Conservation (phyloP, 257 asterid species). For the Nicotiana undulata region DNA sequence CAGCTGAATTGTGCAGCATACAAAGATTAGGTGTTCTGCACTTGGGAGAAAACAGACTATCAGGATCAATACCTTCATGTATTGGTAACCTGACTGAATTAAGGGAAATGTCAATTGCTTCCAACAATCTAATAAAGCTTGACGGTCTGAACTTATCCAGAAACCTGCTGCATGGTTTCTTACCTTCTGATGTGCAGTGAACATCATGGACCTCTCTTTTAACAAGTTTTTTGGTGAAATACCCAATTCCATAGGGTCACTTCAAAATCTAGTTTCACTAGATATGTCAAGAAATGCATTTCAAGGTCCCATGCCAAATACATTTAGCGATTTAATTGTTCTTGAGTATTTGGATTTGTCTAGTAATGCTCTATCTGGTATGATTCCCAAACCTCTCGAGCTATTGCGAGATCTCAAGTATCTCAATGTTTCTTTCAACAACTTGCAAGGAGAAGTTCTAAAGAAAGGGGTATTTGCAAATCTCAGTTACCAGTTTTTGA, state of each 20-base stretch:
- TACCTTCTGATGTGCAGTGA: slow-evolving; percentile 22
- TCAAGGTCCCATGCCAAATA: slow-evolving; percentile 22
- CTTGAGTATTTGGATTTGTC: slow-evolving; percentile 28
- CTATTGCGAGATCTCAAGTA: slow-evolving; percentile 25
- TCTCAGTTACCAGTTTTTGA: slow-evolving; percentile 13
- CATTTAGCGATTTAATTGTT: slow-evolving; percentile 22
- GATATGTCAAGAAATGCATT: slow-evolving; percentile 28
- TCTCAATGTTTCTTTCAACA: slow-evolving; percentile 32
- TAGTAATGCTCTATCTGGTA: slow-evolving; percentile 22
- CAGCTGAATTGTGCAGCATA: slow-evolving; percentile 26
- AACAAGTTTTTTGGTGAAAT: slow-evolving; percentile 22
- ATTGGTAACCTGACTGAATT: slow-evolving; percentile 24
- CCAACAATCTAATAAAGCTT: slow-evolving; percentile 24
- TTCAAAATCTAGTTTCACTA: slow-evolving; percentile 22
- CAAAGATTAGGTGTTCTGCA: slow-evolving; percentile 19
- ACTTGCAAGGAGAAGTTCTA: slow-evolving; percentile 30
- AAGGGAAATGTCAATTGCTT: slow-evolving; percentile 23
- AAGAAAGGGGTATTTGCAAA: slow-evolving; percentile 22
- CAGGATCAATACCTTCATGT: slow-evolving; percentile 28
- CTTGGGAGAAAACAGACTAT: slow-evolving; percentile 28
- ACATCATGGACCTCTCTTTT: slow-evolving; percentile 24
- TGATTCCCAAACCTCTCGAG: slow-evolving; percentile 28
- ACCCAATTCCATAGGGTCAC: slow-evolving; percentile 20
- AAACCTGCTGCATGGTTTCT: slow-evolving; percentile 21
- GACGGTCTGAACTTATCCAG: slow-evolving; percentile 22